Evolutionary conservation across 2,329 filamentous ascomycete genomes (phyloP).

Genomic region (Aspergillus sp.): DNA sequence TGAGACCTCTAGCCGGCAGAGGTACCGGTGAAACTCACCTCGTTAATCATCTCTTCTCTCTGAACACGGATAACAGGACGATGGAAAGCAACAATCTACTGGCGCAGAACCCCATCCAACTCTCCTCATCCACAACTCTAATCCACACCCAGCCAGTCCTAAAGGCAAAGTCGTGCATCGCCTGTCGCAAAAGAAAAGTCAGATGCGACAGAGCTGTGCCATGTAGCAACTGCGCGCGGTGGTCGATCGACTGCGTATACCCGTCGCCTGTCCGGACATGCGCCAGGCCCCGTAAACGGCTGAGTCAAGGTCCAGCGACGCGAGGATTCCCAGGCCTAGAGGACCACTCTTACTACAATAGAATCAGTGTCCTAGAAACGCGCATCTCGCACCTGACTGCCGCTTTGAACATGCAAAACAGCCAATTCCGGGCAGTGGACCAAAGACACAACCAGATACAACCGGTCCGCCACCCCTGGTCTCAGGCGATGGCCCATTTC

Average conservation of each 20-base stretch:
- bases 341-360: background rate
- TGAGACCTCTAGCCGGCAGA: background rate
- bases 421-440: background rate
- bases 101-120: background rate
- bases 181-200: constrained; percentile 28
- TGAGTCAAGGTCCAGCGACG: background rate
- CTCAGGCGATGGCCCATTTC: background rate
- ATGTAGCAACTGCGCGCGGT: constrained; percentile 23
- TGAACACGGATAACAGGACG: background rate
- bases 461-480: background rate
- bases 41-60: background rate
- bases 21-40: background rate
- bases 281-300: background rate
- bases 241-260: constrained; percentile 15
- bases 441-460: background rate
- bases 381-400: background rate
- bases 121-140: background rate
- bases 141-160: constrained; percentile 3
- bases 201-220: constrained; percentile 28
- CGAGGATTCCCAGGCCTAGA: background rate
- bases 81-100: background rate
- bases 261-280: constrained; percentile 17
- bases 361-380: background rate
- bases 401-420: background rate
- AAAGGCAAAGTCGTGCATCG: constrained; percentile 22